These are phyloP conservation scores for Erythrophleum fordii DNA, from an alignment of 306 rosid genomes.

Conservation along the genomic window DNA sequence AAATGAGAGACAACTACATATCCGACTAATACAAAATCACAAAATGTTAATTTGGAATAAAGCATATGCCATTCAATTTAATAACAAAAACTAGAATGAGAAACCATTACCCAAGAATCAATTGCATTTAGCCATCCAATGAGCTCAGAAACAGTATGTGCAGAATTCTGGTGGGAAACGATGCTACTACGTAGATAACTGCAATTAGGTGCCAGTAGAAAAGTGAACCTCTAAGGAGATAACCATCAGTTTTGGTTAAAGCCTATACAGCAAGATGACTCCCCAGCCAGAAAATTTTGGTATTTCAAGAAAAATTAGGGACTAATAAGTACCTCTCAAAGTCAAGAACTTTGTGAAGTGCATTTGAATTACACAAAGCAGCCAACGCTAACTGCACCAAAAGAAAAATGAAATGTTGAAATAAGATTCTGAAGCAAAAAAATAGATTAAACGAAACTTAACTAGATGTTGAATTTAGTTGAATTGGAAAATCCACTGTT, in stretches of 20 bases:
- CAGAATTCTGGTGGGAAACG: constrained; percentile 60
- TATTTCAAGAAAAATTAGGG: constrained; percentile 16
- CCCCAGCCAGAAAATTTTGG: constrained; percentile 7
- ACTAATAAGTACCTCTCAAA: constrained; percentile 62
- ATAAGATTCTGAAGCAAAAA: constrained; percentile 15
- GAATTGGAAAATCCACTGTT: constrained; percentile 13
- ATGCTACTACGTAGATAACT: constrained; percentile 67
- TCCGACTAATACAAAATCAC: constrained; percentile 31
- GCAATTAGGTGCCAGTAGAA: constrained; percentile 40
- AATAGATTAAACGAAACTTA: constrained; percentile 13
- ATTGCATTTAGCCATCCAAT: constrained; percentile 59
- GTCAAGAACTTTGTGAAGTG: constrained; percentile 62
- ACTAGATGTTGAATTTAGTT: constrained; percentile 17
- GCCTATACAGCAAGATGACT: constrained; percentile 21
- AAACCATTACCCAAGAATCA: constrained; percentile 71
- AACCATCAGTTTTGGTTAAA: constrained; percentile 4
- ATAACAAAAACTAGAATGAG: constrained; percentile 27
- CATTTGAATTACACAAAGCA: constrained; percentile 74
- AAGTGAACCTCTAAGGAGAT: constrained; percentile 35
- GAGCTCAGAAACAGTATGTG: constrained; percentile 69
- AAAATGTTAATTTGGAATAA: constrained; percentile 30
- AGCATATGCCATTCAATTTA: constrained; percentile 17
- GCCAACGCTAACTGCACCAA: constrained; percentile 80
- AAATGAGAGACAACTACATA: constrained; percentile 33
- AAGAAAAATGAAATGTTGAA: constrained; percentile 28